Percentiles rank a stretch among this genome's conserved stretches.
Conservation (phyloP, 2,329 filamentous ascomycete species). For the Leptographium radiaticola region DNA sequence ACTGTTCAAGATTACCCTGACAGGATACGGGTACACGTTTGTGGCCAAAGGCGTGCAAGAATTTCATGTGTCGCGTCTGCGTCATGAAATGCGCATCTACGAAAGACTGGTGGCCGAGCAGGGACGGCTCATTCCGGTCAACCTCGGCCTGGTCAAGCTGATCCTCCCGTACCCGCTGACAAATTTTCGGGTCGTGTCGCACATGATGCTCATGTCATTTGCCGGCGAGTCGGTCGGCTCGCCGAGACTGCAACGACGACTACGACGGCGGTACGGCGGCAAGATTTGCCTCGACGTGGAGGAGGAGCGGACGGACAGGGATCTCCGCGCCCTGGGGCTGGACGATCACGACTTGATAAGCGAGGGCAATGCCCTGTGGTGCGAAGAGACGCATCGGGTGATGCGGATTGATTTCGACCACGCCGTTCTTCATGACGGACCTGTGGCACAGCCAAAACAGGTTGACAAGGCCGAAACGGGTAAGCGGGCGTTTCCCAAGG, state of each 20-base stretch:
- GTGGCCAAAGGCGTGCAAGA: constrained; percentile 7
- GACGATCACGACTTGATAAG: background rate
- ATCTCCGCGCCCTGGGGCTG: background rate
- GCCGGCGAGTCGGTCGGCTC: constrained; percentile 1
- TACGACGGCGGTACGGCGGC: background rate
- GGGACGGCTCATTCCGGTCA: constrained; percentile 6
- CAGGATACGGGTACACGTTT: constrained; percentile 9
- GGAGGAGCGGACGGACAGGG: background rate
- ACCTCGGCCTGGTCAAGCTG: constrained; percentile 8
- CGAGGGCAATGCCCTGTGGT: background rate
- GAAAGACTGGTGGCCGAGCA: background rate
- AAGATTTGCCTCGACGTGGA: background rate
- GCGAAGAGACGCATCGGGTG: background rate
- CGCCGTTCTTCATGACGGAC: background rate
- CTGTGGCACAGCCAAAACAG: background rate
- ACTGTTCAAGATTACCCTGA: constrained; percentile 8
- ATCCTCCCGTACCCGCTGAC: background rate
- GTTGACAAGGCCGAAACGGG: background rate
- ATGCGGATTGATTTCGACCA: constrained; percentile 5
- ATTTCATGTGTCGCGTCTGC: background rate
- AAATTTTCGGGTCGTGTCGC: background rate
- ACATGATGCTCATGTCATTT: constrained; percentile 10
- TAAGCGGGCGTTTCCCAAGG: background rate
- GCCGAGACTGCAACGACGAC: background rate
- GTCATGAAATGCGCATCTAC: constrained; percentile 4